These are phyloP conservation scores for Ziziphus jujuba DNA, from an alignment of 306 rosid species.

Conservation along the genomic window DNA sequence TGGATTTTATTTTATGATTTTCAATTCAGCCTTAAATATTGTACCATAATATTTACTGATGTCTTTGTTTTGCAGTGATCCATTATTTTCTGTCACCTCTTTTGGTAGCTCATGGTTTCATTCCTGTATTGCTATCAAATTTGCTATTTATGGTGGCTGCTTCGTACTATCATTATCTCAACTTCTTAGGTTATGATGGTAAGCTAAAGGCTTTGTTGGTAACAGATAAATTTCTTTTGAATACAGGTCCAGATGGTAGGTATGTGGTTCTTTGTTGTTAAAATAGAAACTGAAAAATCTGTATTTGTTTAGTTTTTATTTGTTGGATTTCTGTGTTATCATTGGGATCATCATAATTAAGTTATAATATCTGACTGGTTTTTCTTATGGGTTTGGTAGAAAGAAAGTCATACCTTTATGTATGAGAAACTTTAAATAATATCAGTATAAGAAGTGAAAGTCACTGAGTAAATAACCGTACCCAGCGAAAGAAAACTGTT, in stretches of 20 bases:
- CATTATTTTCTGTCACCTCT: conserved; percentile 94
- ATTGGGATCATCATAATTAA: not conserved
- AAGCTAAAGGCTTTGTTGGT: conserved; percentile 25
- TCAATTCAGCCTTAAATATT: conserved; percentile 16
- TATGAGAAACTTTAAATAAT: too few species aligned
- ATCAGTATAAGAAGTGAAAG: not conserved
- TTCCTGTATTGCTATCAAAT: conserved; percentile 89
- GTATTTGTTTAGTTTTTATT: too few species aligned
- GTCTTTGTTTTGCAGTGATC: conserved; percentile 70
- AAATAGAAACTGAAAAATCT: too few species aligned
- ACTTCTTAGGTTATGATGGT: conserved; percentile 99
- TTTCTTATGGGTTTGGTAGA: not conserved
- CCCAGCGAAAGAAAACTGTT: not conserved
- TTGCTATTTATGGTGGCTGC: conserved; percentile 91
- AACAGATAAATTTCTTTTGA: not conserved
- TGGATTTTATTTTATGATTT: conserved; percentile 12
- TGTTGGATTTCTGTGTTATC: not conserved
- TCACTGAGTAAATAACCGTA: not conserved
- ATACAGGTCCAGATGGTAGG: not conserved
- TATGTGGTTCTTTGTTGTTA: not conserved
- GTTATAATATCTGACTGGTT: not conserved
- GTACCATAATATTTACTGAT: conserved; percentile 31
- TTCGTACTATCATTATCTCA: conserved; percentile 95
- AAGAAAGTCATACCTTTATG: not conserved
- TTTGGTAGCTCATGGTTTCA: conserved; percentile 93